Base-by-base conservation (phyloP, 768 basidiomycete genomes). In the Mycena polygramma region DNA sequence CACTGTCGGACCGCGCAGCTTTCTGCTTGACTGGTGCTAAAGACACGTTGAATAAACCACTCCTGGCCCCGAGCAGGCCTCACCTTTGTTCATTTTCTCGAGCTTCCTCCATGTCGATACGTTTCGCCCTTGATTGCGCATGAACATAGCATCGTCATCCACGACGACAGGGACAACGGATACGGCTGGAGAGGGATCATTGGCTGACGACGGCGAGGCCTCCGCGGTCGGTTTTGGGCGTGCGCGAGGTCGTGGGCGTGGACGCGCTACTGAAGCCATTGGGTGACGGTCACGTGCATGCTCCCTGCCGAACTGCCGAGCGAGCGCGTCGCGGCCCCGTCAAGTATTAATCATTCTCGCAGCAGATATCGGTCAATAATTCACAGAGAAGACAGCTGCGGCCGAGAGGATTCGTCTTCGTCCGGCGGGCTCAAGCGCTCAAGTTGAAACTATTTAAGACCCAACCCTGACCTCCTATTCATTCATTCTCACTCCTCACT, bases 91-190 rank as follows among this genome's bases (percentile, higher is more conserved):
- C 17, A 86, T 79, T 75, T 87, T 81, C 30, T 90, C 86, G 49
- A 94, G 77, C 66, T 84, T 85, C 75, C 83, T 87, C 91, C 93
- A 93, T 4, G 85, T 81, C 60, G 85, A 81, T 6, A 82, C 76
- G 7, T 88, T 87, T 59, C 92, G 83, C 68, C 86, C 86, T 52
- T 81, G 83, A 77, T 94, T 95, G 58, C 87, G 87, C 75, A 94
- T 87, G 73, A 94, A 94, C 78, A 88, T 82, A 19, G 87, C 88
- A 77, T 94, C 92, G 58, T 88, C 88, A 66, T 93, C 91, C 14
- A 86, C 77, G 24, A 82, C 79, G 57, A 81, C 52, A 72, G 74
- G 58, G 67, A 66, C 53, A 60, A 66, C 57, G 11, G 62, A 57
- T 68, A 66, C 52, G 64, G 67, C 52, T 15, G 60, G 66, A 11